Percentiles rank a stretch among this genome's conserved stretches.
These are phyloP conservation scores for Candida neerlandica DNA, from an alignment of 1,139 yeast species.

Conservation along the genomic window DNA sequence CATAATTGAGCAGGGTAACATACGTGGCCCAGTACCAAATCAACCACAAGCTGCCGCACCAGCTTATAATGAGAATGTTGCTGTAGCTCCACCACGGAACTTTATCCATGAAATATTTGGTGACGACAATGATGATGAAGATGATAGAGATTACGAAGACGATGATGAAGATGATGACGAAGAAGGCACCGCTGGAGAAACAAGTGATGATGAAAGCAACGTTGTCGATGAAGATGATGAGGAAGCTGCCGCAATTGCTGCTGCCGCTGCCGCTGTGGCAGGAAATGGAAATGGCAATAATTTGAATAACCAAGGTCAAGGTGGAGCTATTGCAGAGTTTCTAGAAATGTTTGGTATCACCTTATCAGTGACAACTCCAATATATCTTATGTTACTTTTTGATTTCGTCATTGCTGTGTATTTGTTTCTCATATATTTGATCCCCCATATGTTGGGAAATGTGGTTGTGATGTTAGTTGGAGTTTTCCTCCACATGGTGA, in stretches of 20 bases:
- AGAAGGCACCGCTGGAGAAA: constrained; percentile 1
- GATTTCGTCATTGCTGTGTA: constrained; percentile 47
- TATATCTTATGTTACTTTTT: constrained; percentile 37
- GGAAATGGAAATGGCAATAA: constrained; percentile 14
- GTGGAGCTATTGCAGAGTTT: constrained; percentile 28
- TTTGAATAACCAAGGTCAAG: constrained; percentile 8
- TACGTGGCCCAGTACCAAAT: background rate
- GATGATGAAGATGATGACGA: constrained; percentile 11
- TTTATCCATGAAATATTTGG: constrained; percentile 6
- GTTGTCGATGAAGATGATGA: constrained; percentile 16
- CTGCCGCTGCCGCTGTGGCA: constrained; percentile 16
- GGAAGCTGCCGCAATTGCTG: constrained; percentile 16
- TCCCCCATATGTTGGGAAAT: constrained; percentile 58
- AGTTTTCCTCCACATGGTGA: background rate
- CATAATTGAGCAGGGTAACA: background rate
- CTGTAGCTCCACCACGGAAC: constrained; percentile 2
- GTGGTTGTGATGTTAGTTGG: constrained; percentile 8
- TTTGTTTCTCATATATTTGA: constrained; percentile 49
- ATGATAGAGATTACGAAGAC: constrained; percentile 10
- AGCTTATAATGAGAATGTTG: background rate
- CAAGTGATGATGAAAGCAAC: constrained; percentile 8
- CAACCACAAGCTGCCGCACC: background rate
- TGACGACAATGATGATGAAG: background rate
- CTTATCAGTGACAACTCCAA: constrained; percentile 38
- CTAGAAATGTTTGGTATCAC: constrained; percentile 42